Evolutionary conservation across 2,329 filamentous ascomycete genomes (phyloP).

Genomic region (Truncatella angustata): DNA sequence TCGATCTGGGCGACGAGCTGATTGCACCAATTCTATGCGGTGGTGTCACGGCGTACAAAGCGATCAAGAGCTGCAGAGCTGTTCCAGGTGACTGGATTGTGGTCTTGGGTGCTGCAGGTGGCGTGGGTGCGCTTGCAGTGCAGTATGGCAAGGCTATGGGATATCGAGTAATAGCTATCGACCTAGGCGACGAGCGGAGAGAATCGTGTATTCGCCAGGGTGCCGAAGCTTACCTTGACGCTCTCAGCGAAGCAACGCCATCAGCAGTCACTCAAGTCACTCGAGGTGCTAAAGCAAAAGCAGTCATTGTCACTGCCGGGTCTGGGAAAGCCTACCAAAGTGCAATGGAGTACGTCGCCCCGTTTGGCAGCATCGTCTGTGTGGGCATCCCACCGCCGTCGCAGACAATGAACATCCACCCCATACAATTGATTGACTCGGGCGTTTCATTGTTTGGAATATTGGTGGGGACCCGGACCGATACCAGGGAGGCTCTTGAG

Average conservation of each 20-base stretch:
- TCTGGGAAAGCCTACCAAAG: conserved; percentile 31
- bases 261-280: conserved; percentile 25
- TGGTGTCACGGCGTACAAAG: conserved; percentile 43
- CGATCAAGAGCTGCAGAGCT: conserved; percentile 30
- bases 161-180: conserved; percentile 36
- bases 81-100: conserved; percentile 34
- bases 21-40: conserved; percentile 41
- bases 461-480: conserved; percentile 33
- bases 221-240: conserved; percentile 38
- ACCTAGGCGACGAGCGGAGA: conserved; percentile 31
- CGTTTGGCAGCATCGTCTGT: conserved; percentile 38
- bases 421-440: conserved; percentile 31
- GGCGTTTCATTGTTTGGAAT: conserved; percentile 35
- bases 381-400: conserved; percentile 33
- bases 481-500: conserved; percentile 39
- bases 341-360: conserved; percentile 31
- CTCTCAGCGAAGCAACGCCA: conserved; percentile 19
- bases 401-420: conserved; percentile 28
- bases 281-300: conserved; percentile 19
- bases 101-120: conserved; percentile 37
- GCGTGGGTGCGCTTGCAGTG: conserved; percentile 37
- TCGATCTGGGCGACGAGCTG: conserved; percentile 30
- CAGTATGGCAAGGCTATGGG: conserved; percentile 41
- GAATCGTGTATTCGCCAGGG: conserved; percentile 28
- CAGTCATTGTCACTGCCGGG: conserved; percentile 31